Base-by-base conservation (phyloP, 176 grass and related monocot genomes). In the Carex scoparia region DNA sequence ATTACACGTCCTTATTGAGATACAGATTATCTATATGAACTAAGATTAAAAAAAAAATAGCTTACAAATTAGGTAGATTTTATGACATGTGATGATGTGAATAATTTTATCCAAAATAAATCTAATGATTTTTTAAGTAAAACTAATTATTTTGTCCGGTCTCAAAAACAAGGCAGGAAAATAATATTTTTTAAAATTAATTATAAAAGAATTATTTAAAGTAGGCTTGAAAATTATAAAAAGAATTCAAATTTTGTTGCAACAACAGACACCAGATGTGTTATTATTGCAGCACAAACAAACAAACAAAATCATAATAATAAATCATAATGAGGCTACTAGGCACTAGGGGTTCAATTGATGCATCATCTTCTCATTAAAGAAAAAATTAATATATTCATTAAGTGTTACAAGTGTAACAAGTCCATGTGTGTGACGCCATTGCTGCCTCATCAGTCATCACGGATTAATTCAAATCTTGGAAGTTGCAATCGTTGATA, bases 391-490 rank as follows among this genome's bases (percentile, higher is more conserved):
- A 15, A 72, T 80, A 19, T 80, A 80, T 60, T 80, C 77, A 32
- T 56, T 61, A 80, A 23, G 19, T 16, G 1, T n/a, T 37, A 56
- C 53, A 80, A 23, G 19, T 16, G 1, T n/a, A n/a, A 56, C 53
- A 80, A 61, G 77, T 80, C 53, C 77, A 80, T 54, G 77, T 61
- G 77, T 80, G 77, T 80, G 77, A 80, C 55, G 77, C 30, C 15
- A 60, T 33, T 5, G 32, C 35, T 51, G 53, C 31, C 30, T 35
- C 33, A 35, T 35, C 33, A 35, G 33, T 80, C 77, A 61, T 80
- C 77, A 18, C 14, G 30, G 3, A 61, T 80, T 69, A 69, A 69
- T 69, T 73, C n/a, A 42, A 23, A 73, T 49, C 6, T 73, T 51
- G n/a, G 42, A 51, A 5, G 40, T 73, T 73, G 69, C n/a, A 73